Evolutionary conservation across 768 basidiomycete species (phyloP).

Genomic region (Russula sp.): DNA sequence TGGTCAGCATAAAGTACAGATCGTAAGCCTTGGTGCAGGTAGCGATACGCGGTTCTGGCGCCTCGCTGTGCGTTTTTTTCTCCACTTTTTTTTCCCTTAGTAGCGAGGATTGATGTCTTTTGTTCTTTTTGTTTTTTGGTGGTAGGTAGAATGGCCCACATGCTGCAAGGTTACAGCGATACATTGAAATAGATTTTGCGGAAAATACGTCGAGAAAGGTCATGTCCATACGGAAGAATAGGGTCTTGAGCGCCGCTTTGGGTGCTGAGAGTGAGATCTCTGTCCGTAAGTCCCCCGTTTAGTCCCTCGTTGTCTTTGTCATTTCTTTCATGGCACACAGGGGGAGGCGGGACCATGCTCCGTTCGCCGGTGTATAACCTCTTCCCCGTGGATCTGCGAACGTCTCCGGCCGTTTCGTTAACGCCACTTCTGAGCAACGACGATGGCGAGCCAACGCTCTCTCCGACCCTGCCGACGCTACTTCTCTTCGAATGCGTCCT

Average conservation of each 20-base stretch:
- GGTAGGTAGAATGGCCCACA: constrained; percentile 52
- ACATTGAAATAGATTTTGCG: constrained; percentile 89
- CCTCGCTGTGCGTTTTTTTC: constrained; percentile 58
- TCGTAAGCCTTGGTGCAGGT: constrained; percentile 93
- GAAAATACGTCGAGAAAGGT: constrained; percentile 83
- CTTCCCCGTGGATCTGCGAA: constrained; percentile 73
- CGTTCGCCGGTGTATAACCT: constrained; percentile 62
- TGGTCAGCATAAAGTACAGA: constrained; percentile 61
- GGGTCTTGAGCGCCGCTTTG: constrained; percentile 50
- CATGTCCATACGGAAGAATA: constrained; percentile 71
- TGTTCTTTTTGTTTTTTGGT: neutral
- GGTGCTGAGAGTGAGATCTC: constrained; percentile 46
- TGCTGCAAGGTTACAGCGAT: constrained; percentile 50
- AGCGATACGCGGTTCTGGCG: constrained; percentile 97
- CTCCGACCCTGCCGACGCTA: constrained; percentile 68
- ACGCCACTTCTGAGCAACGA: constrained; percentile 37
- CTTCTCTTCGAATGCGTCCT: constrained; percentile 92
- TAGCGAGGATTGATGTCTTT: neutral
- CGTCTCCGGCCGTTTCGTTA: constrained; percentile 50
- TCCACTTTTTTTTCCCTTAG: neutral
- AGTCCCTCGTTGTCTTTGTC: neutral
- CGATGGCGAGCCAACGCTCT: constrained; percentile 43
- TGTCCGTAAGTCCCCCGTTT: constrained; percentile 38
- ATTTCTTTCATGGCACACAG: constrained; percentile 39
- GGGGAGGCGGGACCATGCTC: constrained; percentile 58